phyloP scores from a whole-genome alignment of 306 rosid species.

The Lathyrus aphaca region DNA sequence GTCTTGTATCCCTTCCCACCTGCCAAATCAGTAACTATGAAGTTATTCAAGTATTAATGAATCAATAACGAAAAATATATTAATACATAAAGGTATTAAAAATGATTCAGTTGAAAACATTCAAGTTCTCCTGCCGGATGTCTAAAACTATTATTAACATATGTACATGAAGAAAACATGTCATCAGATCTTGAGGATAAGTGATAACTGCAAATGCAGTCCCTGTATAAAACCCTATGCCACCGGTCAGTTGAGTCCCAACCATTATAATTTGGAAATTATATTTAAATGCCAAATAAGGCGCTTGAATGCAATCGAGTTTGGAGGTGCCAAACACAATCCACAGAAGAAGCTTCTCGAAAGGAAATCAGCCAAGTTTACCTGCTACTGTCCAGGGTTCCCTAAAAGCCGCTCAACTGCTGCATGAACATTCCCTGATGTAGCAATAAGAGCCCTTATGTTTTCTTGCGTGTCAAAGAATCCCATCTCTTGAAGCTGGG shows the following conservation, averaged over 20 bases:
- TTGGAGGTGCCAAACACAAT: conserved; percentile 45
- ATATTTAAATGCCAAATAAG: conserved; percentile 46
- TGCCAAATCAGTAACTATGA: conserved; percentile 50
- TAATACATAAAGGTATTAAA: background rate
- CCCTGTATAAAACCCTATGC: conserved; percentile 41
- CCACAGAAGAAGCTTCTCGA: conserved; percentile 30
- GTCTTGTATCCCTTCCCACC: conserved; percentile 47
- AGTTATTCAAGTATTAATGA: conserved; percentile 34
- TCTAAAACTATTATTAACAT: conserved; percentile 31
- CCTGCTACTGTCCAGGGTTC: conserved; percentile 66
- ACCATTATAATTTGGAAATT: conserved; percentile 48
- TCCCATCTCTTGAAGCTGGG: conserved; percentile 96
- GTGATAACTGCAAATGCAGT: conserved; percentile 36
- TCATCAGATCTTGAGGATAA: conserved; percentile 24
- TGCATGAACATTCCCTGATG: conserved; percentile 84
- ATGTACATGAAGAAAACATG: conserved; percentile 47
- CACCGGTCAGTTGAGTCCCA: conserved; percentile 45
- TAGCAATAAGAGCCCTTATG: conserved; percentile 78
- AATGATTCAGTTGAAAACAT: conserved; percentile 21
- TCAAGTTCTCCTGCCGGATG: conserved; percentile 1
- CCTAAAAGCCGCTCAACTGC: conserved; percentile 89
- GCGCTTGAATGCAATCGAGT: conserved; percentile 41
- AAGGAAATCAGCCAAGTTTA: conserved; percentile 39
- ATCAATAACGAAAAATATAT: conserved; percentile 2
- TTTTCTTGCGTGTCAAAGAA: conserved; percentile 90